phyloP scores from a whole-genome alignment of 176 grass and related monocot genomes.

The Areca catechu region DNA sequence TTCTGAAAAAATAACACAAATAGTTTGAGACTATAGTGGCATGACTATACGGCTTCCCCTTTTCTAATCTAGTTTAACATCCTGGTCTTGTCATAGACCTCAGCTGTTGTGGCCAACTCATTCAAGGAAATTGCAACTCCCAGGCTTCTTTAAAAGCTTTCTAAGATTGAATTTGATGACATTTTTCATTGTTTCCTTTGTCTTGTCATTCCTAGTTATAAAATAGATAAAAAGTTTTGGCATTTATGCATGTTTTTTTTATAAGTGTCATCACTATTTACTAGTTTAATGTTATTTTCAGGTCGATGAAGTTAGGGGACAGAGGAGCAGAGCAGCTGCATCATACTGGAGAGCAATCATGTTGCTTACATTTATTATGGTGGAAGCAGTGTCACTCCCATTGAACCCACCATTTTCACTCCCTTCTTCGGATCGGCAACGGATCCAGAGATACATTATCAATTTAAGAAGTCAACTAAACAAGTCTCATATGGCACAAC shows the following conservation, averaged over 20 bases:
- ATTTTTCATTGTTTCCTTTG: too few species aligned
- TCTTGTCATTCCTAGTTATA: too few species aligned
- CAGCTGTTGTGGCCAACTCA: too few species aligned
- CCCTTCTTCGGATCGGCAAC: constrained; percentile 30
- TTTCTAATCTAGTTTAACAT: too few species aligned
- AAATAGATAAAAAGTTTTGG: neutral
- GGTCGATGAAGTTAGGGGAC: constrained; percentile 53
- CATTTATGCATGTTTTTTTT: neutral
- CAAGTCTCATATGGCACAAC: constrained; percentile 22
- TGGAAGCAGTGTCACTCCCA: constrained; percentile 44
- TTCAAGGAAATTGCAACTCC: too few species aligned
- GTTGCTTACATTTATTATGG: constrained; percentile 49
- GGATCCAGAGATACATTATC: constrained; percentile 42
- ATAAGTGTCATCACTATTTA: too few species aligned
- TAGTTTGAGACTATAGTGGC: too few species aligned
- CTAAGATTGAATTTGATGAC: too few species aligned
- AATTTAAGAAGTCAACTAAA: constrained; percentile 47
- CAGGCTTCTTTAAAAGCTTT: too few species aligned
- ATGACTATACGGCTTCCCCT: too few species aligned
- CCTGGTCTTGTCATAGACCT: too few species aligned
- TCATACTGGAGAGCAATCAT: constrained; percentile 70
- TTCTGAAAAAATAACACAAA: too few species aligned
- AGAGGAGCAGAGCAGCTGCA: constrained; percentile 25
- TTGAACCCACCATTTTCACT: constrained; percentile 50
- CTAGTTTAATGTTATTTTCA: constrained; percentile 11